Base-by-base conservation (phyloP, 2,329 filamentous ascomycete species). In the Cladosporium sp. region DNA sequence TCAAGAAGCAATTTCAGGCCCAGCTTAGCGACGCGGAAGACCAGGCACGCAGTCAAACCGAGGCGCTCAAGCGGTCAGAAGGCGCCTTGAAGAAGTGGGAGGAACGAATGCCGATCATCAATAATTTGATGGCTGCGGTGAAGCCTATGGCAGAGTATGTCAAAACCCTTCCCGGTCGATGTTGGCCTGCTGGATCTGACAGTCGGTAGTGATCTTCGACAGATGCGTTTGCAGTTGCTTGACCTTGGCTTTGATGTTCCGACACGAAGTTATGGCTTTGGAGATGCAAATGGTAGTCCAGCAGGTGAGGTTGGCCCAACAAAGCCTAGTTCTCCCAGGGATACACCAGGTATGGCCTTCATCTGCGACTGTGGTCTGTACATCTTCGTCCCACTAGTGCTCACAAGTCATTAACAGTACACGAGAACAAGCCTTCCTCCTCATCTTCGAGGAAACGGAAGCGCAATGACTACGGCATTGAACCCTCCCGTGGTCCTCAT, bases 101-200 rank as follows among this genome's bases (percentile, higher is more conserved):
- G 54, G 62, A 55, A 56, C 51, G 63, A 35, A 52, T 63, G 46
- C 53, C 56, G 45, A 48, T 63, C 57, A 59, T 70, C 51, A 64
- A 63, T 20, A 63, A 69, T 33, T 67, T 67, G 30, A 60, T 70
- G 13, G 55, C 59, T 22, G 60, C 67, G 16, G 67, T 70, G 8
- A 54, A 56, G 3, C 63, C 63, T 32, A 60, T 68, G 30, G 53
- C 63, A 16, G 51, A 54, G 67, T 70, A 46, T 51, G 57, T 53
- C 4, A 9, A 25, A 20, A 33, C n/a, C 13, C 22, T 7, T n/a
- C 19, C 16, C 20, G n/a, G 6, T n/a, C 5, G 12, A 6, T 15
- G 7, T 13, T 4, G n/a, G n/a, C 33, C 9, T 22, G 7, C 5
- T 5, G 22, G 9, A 27, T n/a, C 48, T 54, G 30, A 55, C 45